Evolutionary conservation across 345 rosid genomes (phyloP).

Genomic region (Erucastrum elatum): DNA sequence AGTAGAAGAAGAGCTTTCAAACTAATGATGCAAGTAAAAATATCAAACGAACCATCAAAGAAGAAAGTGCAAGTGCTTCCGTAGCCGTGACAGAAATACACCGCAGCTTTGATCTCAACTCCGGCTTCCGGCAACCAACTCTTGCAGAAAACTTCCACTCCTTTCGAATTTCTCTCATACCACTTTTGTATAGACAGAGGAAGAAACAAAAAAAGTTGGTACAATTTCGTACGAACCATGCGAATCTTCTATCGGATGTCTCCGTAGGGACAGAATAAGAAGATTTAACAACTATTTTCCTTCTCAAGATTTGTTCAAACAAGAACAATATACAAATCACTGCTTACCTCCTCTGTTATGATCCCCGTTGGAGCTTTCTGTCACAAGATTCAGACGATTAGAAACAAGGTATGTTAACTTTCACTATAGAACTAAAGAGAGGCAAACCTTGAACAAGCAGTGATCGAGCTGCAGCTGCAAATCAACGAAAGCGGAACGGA

Average conservation of each 20-base stretch:
- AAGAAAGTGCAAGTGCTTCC: conserved; percentile 98
- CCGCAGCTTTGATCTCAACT: conserved; percentile 60
- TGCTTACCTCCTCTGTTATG: conserved; percentile 72
- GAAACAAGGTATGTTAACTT: not conserved
- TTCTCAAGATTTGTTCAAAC: too few relatives aligned
- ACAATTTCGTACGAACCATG: too few relatives aligned
- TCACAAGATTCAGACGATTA: conserved; percentile 27
- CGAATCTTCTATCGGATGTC: too few relatives aligned
- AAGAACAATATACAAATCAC: not conserved
- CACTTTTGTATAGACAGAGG: conserved; percentile 37
- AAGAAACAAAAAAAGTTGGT: too few relatives aligned
- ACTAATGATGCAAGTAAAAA: not conserved
- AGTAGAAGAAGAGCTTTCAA: not conserved
- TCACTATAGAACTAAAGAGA: not conserved
- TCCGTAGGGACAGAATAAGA: too few relatives aligned
- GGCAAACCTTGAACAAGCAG: conserved; percentile 68
- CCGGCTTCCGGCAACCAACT: conserved; percentile 75
- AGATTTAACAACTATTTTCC: too few relatives aligned
- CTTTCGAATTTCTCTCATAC: conserved; percentile 72
- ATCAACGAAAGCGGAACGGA: conserved; percentile 69
- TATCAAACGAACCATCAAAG: conserved; percentile 74
- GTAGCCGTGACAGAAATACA: conserved; percentile 87
- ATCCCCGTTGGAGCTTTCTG: conserved; percentile 79
- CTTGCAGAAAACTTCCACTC: conserved; percentile 72
- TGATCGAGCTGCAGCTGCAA: conserved; percentile 81